phyloP scores from a whole-genome alignment of 768 basidiomycete genomes.

The Coprinopsis strossmayeri region DNA sequence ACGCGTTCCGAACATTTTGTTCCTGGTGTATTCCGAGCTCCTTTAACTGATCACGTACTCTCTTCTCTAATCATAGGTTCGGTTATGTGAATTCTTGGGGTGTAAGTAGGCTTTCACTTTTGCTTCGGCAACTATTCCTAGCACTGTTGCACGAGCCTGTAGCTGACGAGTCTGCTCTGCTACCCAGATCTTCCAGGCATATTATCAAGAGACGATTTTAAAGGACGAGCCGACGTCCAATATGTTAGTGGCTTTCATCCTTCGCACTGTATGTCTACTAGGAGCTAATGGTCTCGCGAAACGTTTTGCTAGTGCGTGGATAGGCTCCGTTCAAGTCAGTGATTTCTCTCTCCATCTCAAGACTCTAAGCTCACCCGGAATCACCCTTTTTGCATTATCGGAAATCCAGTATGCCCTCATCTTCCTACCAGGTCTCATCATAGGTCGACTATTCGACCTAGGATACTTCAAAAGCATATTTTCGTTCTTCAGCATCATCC shows the following conservation, averaged over 20 bases:
- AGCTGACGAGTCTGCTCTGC: no score
- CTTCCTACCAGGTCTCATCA: slow-evolving; percentile 55
- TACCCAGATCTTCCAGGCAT: slow-evolving; percentile 69
- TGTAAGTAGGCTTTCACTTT: slow-evolving; percentile 35
- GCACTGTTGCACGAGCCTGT: no score
- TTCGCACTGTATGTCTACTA: neutral
- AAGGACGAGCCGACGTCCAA: slow-evolving; percentile 44
- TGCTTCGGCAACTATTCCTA: no score
- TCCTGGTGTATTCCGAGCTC: neutral
- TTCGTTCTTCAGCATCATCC: slow-evolving; percentile 36
- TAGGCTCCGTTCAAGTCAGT: slow-evolving; percentile 63
- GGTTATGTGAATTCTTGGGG: slow-evolving; percentile 76
- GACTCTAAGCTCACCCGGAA: neutral
- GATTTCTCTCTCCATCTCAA: neutral
- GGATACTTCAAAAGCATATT: slow-evolving; percentile 57
- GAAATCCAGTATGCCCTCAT: slow-evolving; percentile 50
- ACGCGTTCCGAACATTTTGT: neutral
- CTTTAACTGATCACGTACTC: slow-evolving; percentile 13
- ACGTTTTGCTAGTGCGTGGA: slow-evolving; percentile 55
- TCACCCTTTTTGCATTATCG: no score
- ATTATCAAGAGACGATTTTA: slow-evolving; percentile 54
- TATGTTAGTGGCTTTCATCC: slow-evolving; percentile 39
- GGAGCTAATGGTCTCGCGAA: neutral
- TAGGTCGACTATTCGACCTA: slow-evolving; percentile 68
- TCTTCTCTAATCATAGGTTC: slow-evolving; percentile 31